Percentiles rank a stretch among this genome's conserved stretches.
Evolutionary conservation across 1,139 yeast species (phyloP).

Genomic region (Sporopachydermia cereana): DNA sequence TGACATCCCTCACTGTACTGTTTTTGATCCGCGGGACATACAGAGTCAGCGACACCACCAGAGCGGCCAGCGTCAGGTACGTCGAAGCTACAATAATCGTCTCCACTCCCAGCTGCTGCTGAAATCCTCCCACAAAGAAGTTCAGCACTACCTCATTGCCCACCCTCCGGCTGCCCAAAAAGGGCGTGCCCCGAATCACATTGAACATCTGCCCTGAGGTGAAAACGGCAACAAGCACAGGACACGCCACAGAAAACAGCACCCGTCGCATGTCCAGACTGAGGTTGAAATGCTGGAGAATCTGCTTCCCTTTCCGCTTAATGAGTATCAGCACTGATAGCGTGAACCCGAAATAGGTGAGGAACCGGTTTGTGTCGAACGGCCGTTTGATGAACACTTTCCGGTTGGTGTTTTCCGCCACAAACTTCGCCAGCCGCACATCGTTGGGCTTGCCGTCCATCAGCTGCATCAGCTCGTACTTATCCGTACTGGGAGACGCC

Average conservation of each 20-base stretch:
- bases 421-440: not conserved
- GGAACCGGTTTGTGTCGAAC: not conserved
- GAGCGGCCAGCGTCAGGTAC: not conserved
- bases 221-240: not conserved
- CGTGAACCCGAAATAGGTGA: not conserved
- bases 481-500: not conserved
- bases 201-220: conserved; percentile 4
- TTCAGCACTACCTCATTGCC: not conserved
- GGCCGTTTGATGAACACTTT: not conserved
- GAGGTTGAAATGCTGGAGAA: not conserved
- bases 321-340: not conserved
- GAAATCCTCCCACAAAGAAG: conserved; percentile 3
- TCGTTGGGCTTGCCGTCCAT: not conserved
- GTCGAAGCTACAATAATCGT: not conserved
- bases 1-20: conserved; percentile 32
- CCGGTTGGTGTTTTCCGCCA: not conserved
- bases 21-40: conserved; percentile 37
- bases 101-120: conserved; percentile 4
- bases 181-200: not conserved
- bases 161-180: not conserved
- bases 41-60: conserved; percentile 29
- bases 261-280: not conserved
- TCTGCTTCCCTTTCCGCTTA: not conserved
- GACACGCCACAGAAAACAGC: not conserved
- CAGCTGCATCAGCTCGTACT: not conserved